Evolutionary conservation across 2,329 filamentous ascomycete species (phyloP), one percentile per base, ranked within the genome.

Genomic region (Pseudogymnoascus sp.): DNA sequence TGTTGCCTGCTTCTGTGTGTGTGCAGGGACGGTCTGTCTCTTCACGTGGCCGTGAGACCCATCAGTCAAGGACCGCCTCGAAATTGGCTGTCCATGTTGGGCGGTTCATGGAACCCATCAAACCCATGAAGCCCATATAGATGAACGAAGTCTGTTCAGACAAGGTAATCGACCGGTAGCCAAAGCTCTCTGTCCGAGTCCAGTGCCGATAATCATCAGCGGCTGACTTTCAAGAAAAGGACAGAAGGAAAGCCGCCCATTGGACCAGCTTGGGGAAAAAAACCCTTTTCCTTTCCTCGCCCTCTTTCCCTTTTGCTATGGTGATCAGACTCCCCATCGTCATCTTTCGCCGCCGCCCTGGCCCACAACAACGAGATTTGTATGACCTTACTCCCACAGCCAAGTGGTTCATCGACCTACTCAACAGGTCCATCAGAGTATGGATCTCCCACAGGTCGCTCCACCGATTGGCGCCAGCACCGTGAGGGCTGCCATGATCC

Each of bases 331-430:
- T 53, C 47, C 13, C 44, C 47, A 15, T 53, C 47, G 26, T 31
- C 47, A 53, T 53, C 23, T 53, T 31, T 53, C 47, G 47, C 47
- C 47, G 47, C 47, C 47, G 47, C 26, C 47, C 26, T 31, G 47
- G 26, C 47, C 47, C 47, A 53, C 47, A 19, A 53, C 26, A 53
- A 31, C 31, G 47, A 53, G 47, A 53, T 53, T 53, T 53, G 47
- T 53, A 53, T 53, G 47, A 53, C 47, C 47, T 53, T 53, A 53
- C 47, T 11, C 47, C n/a, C 15, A 17, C 6, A 10, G 47, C 47
- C 47, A 53, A 31, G 26, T 53, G 47, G 47, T 31, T 53, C 26
- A 26, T 53, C 15, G 23, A 53, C 9, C 23, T 53, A 11, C 47
- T 31, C 47, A 53, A 53, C 15, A 31, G 47, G 47, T 53, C 47